A percentile compares a stretch with the other conserved stretches of the same genome.
Conservation (phyloP, 2,329 filamentous ascomycete species). For the Colletotrichum kahawae region DNA sequence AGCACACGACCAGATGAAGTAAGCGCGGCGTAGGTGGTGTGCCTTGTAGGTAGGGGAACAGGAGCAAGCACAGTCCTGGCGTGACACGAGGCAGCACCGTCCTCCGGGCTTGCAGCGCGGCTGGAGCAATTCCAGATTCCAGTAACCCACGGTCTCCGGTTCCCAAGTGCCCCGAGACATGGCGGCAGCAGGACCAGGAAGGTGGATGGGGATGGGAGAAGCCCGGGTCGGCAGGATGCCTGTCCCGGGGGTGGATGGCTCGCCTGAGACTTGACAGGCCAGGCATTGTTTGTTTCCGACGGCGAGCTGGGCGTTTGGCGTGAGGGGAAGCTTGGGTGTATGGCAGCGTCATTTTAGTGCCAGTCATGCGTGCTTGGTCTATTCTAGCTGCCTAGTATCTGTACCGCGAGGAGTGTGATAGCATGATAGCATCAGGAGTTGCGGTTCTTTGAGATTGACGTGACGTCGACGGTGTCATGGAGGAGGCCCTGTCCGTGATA, state of each 20-base stretch:
- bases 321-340: neutral
- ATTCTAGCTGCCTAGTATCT: neutral
- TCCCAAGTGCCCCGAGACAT: neutral
- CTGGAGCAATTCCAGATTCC: constrained; percentile 9
- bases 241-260: neutral
- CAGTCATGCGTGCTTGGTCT: neutral
- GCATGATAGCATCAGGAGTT: neutral
- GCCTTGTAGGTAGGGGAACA: neutral
- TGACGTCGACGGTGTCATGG: neutral
- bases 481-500: neutral
- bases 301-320: neutral
- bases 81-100: neutral
- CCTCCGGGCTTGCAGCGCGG: neutral
- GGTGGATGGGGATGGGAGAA: neutral
- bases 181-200: neutral
- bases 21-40: neutral
- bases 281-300: constrained; percentile 8
- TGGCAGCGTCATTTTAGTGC: neutral
- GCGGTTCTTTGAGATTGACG: neutral
- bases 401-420: neutral
- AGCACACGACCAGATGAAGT: neutral
- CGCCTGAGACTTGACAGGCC: constrained; percentile 14
- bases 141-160: neutral
- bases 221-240: constrained; percentile 2
- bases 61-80: neutral